Evolutionary conservation across 2,329 filamentous ascomycete genomes (phyloP), one percentile per base, ranked within the genome.

Genomic region (Pseudogymnoascus sp.): DNA sequence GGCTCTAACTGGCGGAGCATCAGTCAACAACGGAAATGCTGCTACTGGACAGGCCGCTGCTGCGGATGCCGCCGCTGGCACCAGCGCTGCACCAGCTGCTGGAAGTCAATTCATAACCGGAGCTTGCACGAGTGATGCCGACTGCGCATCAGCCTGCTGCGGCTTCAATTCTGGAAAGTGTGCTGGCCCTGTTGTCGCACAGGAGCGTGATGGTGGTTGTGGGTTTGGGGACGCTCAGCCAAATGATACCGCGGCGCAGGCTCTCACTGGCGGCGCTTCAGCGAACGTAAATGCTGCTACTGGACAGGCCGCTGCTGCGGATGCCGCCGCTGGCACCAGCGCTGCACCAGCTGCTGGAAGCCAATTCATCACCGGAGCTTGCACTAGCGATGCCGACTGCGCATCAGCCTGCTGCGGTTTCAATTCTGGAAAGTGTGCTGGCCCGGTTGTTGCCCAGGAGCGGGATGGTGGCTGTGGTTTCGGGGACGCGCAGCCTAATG

Each of bases 311-410:
- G 50, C 31, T 11, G 21, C 40, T 10, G 13, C 31, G 3, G 47
- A 17, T n/a, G 21, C 40, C 6, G 29, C 17, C 13, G 50, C 35
- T 29, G 63, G 40, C n/a, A 26, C 60, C 24, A 41, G 33, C 24
- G 17, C 33, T 10, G 39, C 37, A 13, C 41, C 10, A 17, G 59
- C 64, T 15, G 58, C 68, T 8, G 70, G 71, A 17, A 57, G 62
- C 4, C 73, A 74, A 63, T 74, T 74, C 65, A 73, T 74, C 63
- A 72, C 71, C 3, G 73, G 72, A 0, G 66, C 72, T 35, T 74
- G 73, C 59, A 61, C 69, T 2, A 66, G 66, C 7, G 69, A 67
- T 29, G 71, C 70, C 2, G 71, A 73, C 62, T 74, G 73, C 58
- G 69, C 67, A 3, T 70, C 70, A 0, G 67, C 66, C 9, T 74